phyloP scores from a whole-genome alignment of 352 stramenopile genomes.

The Phytophthora rubi region DNA sequence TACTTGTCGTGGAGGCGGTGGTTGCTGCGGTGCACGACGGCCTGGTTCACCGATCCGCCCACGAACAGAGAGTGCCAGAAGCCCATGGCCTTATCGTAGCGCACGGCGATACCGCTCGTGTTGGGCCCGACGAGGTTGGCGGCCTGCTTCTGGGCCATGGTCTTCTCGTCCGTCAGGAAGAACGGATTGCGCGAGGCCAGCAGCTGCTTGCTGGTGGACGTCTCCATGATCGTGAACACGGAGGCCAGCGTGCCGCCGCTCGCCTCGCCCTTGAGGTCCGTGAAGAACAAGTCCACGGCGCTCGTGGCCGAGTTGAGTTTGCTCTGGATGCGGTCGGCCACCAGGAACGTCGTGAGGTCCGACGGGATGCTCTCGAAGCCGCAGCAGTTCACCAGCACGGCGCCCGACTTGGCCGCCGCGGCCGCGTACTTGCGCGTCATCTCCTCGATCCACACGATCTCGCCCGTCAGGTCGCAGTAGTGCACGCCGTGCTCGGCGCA shows the following conservation, averaged over 20 bases:
- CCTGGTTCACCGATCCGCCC: conserved; percentile 81
- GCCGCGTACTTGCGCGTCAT: conserved; percentile 80
- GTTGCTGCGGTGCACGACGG: conserved; percentile 81
- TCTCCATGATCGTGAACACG: conserved; percentile 68
- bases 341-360: conserved; percentile 80
- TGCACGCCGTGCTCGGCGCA: conserved; percentile 90
- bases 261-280: conserved; percentile 51
- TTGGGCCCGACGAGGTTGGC: conserved; percentile 48
- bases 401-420: conserved; percentile 63
- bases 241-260: conserved; percentile 69
- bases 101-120: conserved; percentile 40
- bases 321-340: conserved; percentile 71
- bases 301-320: conserved; percentile 48
- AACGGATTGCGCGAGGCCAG: conserved; percentile 55
- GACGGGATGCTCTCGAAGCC: conserved; percentile 91
- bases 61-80: conserved; percentile 79
- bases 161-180: conserved; percentile 60
- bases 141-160: conserved; percentile 41
- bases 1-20: conserved; percentile 63
- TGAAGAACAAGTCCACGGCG: conserved; percentile 58
- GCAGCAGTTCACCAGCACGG: conserved; percentile 88
- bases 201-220: conserved; percentile 48
- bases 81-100: conserved; percentile 74
- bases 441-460: conserved; percentile 84
- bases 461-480: conserved; percentile 93